phyloP scores from a whole-genome alignment of 2,329 filamentous ascomycete species.

The Chalara sp. region DNA sequence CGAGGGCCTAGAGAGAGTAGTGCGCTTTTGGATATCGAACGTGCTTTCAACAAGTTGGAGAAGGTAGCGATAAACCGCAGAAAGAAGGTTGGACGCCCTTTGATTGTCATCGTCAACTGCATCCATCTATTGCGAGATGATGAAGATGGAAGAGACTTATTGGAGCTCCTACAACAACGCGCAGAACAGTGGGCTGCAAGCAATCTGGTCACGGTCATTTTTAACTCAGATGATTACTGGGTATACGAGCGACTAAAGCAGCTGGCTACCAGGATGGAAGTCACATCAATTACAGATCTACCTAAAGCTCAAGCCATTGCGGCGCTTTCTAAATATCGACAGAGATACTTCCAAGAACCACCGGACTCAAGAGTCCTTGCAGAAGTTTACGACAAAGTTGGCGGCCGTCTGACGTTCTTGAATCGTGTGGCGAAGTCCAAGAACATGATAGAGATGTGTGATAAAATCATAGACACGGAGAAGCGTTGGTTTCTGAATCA shows the following conservation, averaged over 20 bases:
- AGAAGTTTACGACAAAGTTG: conserved; percentile 78
- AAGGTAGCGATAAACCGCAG: conserved; percentile 80
- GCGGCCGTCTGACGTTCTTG: conserved; percentile 81
- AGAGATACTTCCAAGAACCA: conserved; percentile 58
- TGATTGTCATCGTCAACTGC: conserved; percentile 93
- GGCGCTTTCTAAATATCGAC: conserved; percentile 74
- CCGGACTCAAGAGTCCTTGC: conserved; percentile 52
- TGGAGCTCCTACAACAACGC: conserved; percentile 91
- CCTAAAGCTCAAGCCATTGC: conserved; percentile 69
- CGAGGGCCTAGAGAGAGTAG: conserved; percentile 87
- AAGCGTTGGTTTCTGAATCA: conserved; percentile 76
- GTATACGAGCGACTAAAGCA: conserved; percentile 92
- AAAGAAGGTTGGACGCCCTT: conserved; percentile 51
- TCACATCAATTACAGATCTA: conserved; percentile 79
- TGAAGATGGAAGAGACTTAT: conserved; percentile 83
- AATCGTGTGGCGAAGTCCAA: conserved; percentile 81
- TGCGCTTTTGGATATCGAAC: conserved; percentile 88
- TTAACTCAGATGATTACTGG: conserved; percentile 98
- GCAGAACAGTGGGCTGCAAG: conserved; percentile 95
- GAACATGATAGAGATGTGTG: conserved; percentile 74
- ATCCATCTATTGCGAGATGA: conserved; percentile 88
- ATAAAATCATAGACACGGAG: conserved; percentile 63
- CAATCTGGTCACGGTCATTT: conserved; percentile 83
- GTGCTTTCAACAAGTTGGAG: conserved; percentile 95
- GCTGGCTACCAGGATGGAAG: conserved; percentile 89